Evolutionary conservation across 805 yeast genomes (phyloP), one percentile per base, ranked within the genome.

Genomic region (Metschnikowia cerradonensis): DNA sequence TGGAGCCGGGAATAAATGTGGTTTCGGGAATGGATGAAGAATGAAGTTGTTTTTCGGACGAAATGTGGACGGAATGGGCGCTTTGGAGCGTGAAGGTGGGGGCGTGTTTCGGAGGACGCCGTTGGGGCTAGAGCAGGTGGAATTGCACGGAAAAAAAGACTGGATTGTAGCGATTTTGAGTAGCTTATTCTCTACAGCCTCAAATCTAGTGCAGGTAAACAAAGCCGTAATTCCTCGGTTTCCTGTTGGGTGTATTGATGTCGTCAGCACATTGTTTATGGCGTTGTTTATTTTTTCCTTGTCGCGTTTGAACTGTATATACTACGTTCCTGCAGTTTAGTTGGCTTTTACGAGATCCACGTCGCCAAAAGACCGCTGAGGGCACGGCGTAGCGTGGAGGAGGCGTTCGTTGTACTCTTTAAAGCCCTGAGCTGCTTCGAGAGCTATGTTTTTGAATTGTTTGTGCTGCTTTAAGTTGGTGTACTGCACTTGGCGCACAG

Each of bases 301-400:
- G 38, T 42, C 45, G 45, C 45, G 45, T 42, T n/a, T 23, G 45
- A n/a, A 32, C 32, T 42, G 45, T 30, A 42, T 22, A 33, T n/a
- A 19, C 6, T 4, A 11, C 6, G 13, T 7, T 7, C 19, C 38
- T 42, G 45, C 38, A 42, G 11, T 22, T 31, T 4, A 6, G 10
- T 11, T 1, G 6, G 1, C 6, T 6, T 42, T 42, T 42, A 42
- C 45, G 37, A 42, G 45, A 42, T 42, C 45, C 31, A 39, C n/a
- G 4, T 17, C 10, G 41, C 17, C 31, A 20, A 8, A 14, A 13
- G 15, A 11, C 22, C 23, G 30, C 30, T 26, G 30, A 26, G 11
- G 11, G 30, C 30, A 26, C 30, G 30, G 30, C 30, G 11, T 26
- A 13, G 0, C 11, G 30, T 26, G 30, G 30, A 8, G 30, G 30